These are phyloP conservation scores for Tilletiaria anomala DNA, from an alignment of 1,284 basidiomycete genomes.

Conservation along the genomic window DNA sequence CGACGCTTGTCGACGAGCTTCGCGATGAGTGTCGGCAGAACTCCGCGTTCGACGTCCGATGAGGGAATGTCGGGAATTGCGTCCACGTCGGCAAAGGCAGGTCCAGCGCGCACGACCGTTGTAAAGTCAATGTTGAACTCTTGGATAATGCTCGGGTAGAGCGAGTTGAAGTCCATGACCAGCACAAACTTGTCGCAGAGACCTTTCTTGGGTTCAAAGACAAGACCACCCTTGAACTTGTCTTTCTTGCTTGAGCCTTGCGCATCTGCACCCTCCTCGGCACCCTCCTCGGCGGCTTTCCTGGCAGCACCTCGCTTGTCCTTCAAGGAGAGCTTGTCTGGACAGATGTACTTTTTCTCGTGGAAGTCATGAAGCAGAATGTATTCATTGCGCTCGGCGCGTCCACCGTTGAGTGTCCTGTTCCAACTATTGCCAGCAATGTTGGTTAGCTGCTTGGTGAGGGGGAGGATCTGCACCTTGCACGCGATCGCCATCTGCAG, in stretches of 20 bases:
- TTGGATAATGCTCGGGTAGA: constrained; percentile 98
- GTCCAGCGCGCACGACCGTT: constrained; percentile 60
- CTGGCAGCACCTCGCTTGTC: constrained; percentile 9
- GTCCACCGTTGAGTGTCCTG: constrained; percentile 47
- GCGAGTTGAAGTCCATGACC: constrained; percentile 99
- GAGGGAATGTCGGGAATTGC: constrained; percentile 64
- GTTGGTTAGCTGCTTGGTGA: constrained; percentile 88
- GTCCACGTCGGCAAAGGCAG: constrained; percentile 41
- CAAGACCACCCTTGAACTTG: constrained; percentile 96
- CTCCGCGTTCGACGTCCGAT: constrained; percentile 60
- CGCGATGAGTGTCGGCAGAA: constrained; percentile 87
- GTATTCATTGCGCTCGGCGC: constrained; percentile 96
- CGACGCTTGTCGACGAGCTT: constrained; percentile 77
- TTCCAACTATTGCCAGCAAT: constrained; percentile 93
- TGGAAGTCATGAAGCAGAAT: constrained; percentile 98
- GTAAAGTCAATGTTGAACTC: constrained; percentile 99
- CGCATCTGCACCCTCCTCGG: constrained; percentile 1
- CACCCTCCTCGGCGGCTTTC: constrained; percentile 16
- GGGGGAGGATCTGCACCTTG: constrained; percentile 72
- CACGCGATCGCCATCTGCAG: constrained; percentile 88
- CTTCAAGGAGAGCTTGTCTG: constrained; percentile 75
- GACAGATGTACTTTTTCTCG: constrained; percentile 83
- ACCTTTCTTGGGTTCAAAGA: constrained; percentile 90
- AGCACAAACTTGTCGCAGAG: constrained; percentile 94
- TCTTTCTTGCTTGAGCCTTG: constrained; percentile 53